Percentiles rank a stretch among this genome's conserved stretches.
These are phyloP conservation scores for Claviceps africana DNA, from an alignment of 2,329 filamentous ascomycete species.

Conservation along the genomic window DNA sequence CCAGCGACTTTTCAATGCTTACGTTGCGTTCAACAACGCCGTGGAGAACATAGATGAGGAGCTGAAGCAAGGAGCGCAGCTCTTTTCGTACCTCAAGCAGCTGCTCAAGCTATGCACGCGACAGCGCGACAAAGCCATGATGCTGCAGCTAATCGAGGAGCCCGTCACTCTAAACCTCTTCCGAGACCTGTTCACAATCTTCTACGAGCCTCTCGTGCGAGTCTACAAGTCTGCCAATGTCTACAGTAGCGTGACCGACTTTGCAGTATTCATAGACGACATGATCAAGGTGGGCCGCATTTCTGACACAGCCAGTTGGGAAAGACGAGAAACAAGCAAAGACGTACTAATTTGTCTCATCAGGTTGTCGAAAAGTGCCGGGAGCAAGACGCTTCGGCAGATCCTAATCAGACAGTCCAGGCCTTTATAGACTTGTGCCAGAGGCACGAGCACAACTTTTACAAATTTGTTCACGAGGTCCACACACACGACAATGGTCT, in stretches of 20 bases:
- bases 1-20: slow-evolving; percentile 79
- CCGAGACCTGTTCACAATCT: slow-evolving; percentile 92
- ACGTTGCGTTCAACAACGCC: slow-evolving; percentile 88
- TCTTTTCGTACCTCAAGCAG: slow-evolving; percentile 92
- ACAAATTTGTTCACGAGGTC: slow-evolving; percentile 97
- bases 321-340: too few relatives aligned
- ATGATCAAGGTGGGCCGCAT: slow-evolving; percentile 53
- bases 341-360: slow-evolving; percentile 8
- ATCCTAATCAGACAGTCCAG: slow-evolving; percentile 96
- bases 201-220: slow-evolving; percentile 91
- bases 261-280: slow-evolving; percentile 84
- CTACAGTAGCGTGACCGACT: slow-evolving; percentile 93
- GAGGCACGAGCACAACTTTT: slow-evolving; percentile 90
- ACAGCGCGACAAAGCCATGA: slow-evolving; percentile 92
- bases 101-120: slow-evolving; percentile 82
- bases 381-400: slow-evolving; percentile 72
- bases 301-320: too few relatives aligned
- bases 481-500: slow-evolving; percentile 93
- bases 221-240: slow-evolving; percentile 99
- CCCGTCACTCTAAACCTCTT: slow-evolving; percentile 94
- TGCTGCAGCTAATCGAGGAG: slow-evolving; percentile 89
- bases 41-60: slow-evolving; percentile 85
- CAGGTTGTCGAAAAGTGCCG: slow-evolving; percentile 51
- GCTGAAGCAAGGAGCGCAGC: slow-evolving; percentile 74
- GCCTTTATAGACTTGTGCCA: slow-evolving; percentile 94